Percentiles rank a stretch among this genome's conserved stretches.
Conservation (phyloP, 2,329 filamentous ascomycete genomes). For the Fulvia fulva region DNA sequence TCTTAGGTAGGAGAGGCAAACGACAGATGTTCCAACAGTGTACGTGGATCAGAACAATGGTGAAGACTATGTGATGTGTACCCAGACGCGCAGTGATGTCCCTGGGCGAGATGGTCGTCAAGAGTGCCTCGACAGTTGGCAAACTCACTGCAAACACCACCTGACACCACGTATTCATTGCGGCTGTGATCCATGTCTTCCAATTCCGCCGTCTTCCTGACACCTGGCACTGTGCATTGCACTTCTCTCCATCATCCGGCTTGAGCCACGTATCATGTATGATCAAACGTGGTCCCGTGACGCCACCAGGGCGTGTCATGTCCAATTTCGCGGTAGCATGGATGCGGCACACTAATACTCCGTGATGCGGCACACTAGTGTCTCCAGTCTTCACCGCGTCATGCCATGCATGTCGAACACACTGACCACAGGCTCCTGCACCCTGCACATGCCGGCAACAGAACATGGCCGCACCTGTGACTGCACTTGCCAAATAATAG, state of each 20-base stretch:
- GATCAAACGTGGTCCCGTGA: background rate
- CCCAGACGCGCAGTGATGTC: too few species aligned
- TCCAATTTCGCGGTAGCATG: background rate
- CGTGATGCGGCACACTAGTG: background rate
- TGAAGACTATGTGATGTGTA: too few species aligned
- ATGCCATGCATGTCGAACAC: background rate
- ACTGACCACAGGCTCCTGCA: too few species aligned
- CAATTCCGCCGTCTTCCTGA: background rate
- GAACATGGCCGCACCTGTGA: background rate
- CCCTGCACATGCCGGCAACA: background rate
- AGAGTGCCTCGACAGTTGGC: too few species aligned
- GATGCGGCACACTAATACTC: background rate
- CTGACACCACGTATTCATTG: too few species aligned
- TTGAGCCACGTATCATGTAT: background rate
- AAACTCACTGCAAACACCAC: too few species aligned
- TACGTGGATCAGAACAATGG: too few species aligned
- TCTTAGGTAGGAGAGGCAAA: too few species aligned
- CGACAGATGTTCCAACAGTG: too few species aligned
- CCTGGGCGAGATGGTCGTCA: too few species aligned
- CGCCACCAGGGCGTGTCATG: background rate
- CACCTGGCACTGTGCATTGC: background rate
- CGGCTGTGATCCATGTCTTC: too few species aligned
- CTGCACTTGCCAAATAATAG: background rate
- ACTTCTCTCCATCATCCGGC: background rate
- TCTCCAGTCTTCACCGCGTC: too few species aligned